Percentiles rank a stretch among this genome's conserved stretches.
These are phyloP conservation scores for Volvox carteri DNA, from an alignment of 163 green algal genomes.

Conservation along the genomic window DNA sequence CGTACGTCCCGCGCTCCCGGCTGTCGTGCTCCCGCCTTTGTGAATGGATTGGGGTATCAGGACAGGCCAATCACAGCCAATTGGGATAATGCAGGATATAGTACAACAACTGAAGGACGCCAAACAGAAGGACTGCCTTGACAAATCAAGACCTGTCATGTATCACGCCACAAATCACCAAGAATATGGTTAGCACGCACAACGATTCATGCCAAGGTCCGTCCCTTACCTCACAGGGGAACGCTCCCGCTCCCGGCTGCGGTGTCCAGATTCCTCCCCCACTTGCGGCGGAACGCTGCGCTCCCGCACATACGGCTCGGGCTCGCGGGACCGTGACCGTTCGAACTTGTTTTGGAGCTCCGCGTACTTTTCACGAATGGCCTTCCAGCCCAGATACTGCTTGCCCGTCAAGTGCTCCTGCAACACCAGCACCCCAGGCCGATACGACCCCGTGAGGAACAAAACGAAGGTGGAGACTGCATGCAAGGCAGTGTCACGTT, in stretches of 20 bases:
- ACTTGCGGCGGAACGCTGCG: not conserved
- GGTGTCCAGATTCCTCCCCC: not conserved
- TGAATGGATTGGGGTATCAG: not conserved
- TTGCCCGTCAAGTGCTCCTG: conserved; percentile 91
- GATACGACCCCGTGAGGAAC: too few relatives aligned
- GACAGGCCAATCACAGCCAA: not conserved
- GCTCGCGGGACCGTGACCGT: conserved; percentile 38
- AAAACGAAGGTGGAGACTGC: too few relatives aligned
- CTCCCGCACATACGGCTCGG: not conserved
- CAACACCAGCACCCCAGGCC: not conserved
- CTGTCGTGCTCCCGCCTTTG: conserved; percentile 16
- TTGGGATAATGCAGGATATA: too few relatives aligned
- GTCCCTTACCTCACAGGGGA: conserved; percentile 23
- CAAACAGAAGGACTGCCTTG: too few relatives aligned
- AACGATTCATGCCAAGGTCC: too few relatives aligned
- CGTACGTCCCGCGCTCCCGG: not conserved
- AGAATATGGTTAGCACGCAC: too few relatives aligned
- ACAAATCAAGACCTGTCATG: too few relatives aligned
- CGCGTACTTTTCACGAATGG: conserved; percentile 82
- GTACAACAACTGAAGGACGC: too few relatives aligned
- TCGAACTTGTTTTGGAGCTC: conserved; percentile 75
- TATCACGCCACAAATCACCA: too few relatives aligned
- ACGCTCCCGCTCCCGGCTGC: conserved; percentile 45
- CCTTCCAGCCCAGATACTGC: conserved; percentile 92
- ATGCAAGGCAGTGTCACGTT: too few relatives aligned